Evolutionary conservation across 352 stramenopile species (phyloP).

Genomic region (Phytophthora lateralis): DNA sequence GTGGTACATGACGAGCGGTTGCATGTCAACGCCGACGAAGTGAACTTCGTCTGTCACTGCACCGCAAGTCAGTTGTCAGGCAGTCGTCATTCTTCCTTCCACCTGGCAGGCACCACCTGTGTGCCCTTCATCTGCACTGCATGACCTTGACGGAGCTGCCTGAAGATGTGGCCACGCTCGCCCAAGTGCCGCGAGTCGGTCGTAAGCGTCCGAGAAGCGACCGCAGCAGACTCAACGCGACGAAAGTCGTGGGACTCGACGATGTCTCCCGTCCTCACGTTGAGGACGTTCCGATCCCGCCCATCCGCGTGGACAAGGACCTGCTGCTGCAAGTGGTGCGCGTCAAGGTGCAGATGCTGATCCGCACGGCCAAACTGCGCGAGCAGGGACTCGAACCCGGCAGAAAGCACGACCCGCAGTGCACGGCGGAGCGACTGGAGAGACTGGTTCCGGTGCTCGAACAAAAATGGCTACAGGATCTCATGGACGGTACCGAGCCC

Average conservation of each 20-base stretch:
- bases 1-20: conserved; percentile 19
- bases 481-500: conserved; percentile 29
- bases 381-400: conserved; percentile 3
- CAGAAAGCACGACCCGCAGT: conserved; percentile 10
- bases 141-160: conserved; percentile 31
- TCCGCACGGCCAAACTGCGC: conserved; percentile 29
- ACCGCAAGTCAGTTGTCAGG: conserved; percentile 11
- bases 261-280: conserved; percentile 4
- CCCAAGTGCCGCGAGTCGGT: background rate
- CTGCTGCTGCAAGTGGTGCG: conserved; percentile 48
- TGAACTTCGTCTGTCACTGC: background rate
- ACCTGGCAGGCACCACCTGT: conserved; percentile 7
- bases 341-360: conserved; percentile 39
- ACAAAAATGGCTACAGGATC: conserved; percentile 33
- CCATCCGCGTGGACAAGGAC: conserved; percentile 45
- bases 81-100: conserved; percentile 25
- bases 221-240: conserved; percentile 10
- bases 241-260: background rate
- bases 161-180: conserved; percentile 16
- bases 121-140: background rate
- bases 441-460: conserved; percentile 36
- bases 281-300: conserved; percentile 23
- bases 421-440: conserved; percentile 34
- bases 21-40: conserved; percentile 31
- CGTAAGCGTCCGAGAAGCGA: conserved; percentile 23